These are phyloP conservation scores for Picea engelmannii DNA, from an alignment of 83 land plant genomes.

Conservation along the genomic window DNA sequence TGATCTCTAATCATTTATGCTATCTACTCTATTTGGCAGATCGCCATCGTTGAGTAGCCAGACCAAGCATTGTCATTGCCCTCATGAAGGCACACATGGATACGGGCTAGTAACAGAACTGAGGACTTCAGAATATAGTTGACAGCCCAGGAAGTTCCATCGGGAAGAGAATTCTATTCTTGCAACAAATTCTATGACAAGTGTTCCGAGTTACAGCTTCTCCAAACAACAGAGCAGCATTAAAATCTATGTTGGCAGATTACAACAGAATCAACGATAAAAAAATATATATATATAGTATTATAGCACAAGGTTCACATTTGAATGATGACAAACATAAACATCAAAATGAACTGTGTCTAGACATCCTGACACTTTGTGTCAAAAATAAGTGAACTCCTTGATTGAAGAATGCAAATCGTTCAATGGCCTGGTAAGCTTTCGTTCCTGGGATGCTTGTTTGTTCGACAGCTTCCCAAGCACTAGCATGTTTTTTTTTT, in stretches of 20 bases:
- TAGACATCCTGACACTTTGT: neutral
- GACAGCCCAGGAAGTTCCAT: too few relatives aligned
- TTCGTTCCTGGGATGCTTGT: neutral
- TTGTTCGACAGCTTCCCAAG: neutral
- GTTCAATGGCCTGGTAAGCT: neutral
- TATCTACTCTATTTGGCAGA: too few relatives aligned
- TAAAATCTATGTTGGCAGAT: neutral
- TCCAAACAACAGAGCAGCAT: neutral
- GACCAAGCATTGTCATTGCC: too few relatives aligned
- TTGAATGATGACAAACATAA: constrained; percentile 5
- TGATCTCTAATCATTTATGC: too few relatives aligned
- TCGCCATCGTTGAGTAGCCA: too few relatives aligned
- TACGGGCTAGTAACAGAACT: too few relatives aligned
- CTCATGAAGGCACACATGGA: too few relatives aligned
- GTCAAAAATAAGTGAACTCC: neutral
- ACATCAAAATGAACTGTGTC: neutral
- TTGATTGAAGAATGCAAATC: constrained; percentile 8
- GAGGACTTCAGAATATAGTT: too few relatives aligned
- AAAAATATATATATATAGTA: too few relatives aligned
- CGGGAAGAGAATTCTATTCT: too few relatives aligned
- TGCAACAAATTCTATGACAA: too few relatives aligned
- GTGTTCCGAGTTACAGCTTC: neutral
- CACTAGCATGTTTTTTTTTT: neutral
- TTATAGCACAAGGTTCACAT: neutral
- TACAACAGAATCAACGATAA: neutral